Evolutionary conservation across 2,329 filamentous ascomycete genomes (phyloP), one percentile per base, ranked within the genome.

Genomic region (Talaromyces verruculosus): DNA sequence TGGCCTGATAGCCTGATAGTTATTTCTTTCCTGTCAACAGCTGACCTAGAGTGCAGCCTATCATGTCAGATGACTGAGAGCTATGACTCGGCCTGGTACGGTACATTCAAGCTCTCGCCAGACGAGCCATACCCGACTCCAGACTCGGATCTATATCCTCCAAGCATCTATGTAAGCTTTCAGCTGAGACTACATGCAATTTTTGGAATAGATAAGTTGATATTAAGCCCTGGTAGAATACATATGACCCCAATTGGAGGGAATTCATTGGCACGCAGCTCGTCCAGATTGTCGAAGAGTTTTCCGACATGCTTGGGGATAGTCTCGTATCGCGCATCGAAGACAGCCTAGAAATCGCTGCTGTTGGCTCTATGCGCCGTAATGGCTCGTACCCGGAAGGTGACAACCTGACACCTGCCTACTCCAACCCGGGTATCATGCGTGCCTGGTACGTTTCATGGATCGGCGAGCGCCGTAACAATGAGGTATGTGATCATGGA

Each of bases 341-440:
- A 63, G 72, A 77, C 5, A 74, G 75, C 1, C 69, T 81, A 0
- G 76, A 76, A 17, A 72, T 71, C 19, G 75, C 77, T 2, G 79
- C 78, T 3, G 69, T 80, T 15, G 78, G 78, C 3, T 74, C 73
- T 15, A 80, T 80, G 76, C 74, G 78, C 5, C 76, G 79, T 33
- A 80, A 81, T 60, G 78, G 79, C 1, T 76, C 76, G 1, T 79
- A 71, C 45, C 79, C 78, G 0, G 68, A 73, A 15, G 75, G 67
- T 7, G 80, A 82, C 67, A 81, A 81, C 67, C 69, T 79, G 5
- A 76, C 75, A 7, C 67, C 79, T 0, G 78, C 71, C 0, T 81
- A 81, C 69, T 77, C 77, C 0, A 83, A 83, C 67, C 81, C 81
- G 1, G 71, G 51, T 1, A 71, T 81, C 37, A 81, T 82, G 79